Base-by-base conservation (phyloP, 2,329 filamentous ascomycete genomes). In the Fusarium globosum region DNA sequence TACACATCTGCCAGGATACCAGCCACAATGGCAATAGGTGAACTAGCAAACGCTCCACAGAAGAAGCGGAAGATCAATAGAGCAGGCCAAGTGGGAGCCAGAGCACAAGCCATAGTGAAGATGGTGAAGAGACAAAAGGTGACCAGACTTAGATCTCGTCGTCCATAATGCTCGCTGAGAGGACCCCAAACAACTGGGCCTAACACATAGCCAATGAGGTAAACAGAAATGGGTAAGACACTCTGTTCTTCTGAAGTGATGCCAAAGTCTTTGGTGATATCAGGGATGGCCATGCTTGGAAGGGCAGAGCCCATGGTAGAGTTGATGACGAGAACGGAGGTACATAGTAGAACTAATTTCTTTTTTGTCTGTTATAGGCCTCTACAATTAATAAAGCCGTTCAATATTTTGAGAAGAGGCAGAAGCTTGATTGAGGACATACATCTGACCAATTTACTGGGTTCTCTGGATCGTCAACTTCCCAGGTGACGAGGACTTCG, bases 1-100 rank as follows among this genome's bases (percentile, higher is more conserved):
- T 89, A 93, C 11, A 93, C 85, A 80, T 94, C 92, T 20, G 92
- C 91, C 71, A 92, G 86, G 15, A 93, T 88, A 1, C 89, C 90
- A 35, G 80, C 89, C 76, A 91, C 88, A 13, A 93, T 87, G 30
- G 88, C 87, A 53, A 93, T 90, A 0, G 90, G 89, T 10, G 87
- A 86, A 64, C 86, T 88, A 7, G 88, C 89, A 72, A 86, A 87
- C 6, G 87, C 79, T 13, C 88, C 89, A 41, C 83, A 81, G 30
- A 90, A 79, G 46, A 90, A 84, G 18, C 89, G 84, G 72, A 91
- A 90, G 26, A 88, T 79, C 21, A 90, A 84, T 18, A 91, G 80
- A 12, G 85, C 83, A 0, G 84, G 80, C 84, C 88, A 88, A 68
- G 82, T 86, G 2, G 87, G 87, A 4, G 88, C 83, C 3, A 90